Conservation (phyloP, 2,329 filamentous ascomycete genomes). For the Scytalidium lignicola region DNA sequence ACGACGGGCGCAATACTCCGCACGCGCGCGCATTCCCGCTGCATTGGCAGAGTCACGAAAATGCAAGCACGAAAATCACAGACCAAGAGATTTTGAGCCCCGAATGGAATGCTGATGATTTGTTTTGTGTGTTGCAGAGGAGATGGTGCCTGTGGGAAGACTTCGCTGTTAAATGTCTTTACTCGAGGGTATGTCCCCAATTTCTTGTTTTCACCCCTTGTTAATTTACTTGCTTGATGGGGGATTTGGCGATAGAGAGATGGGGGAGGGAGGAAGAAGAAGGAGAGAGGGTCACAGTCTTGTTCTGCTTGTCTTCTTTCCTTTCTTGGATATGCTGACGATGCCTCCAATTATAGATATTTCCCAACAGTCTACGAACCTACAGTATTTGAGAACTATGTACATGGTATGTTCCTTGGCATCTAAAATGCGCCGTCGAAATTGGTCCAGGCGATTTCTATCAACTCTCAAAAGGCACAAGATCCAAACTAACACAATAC, state of each 20-base stretch:
- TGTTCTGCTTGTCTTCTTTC: background rate
- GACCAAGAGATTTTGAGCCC: constrained; percentile 10
- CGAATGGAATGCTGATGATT: constrained; percentile 9
- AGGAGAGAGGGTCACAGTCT: too few relatives aligned
- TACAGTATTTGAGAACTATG: constrained; percentile 98
- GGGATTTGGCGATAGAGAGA: too few relatives aligned
- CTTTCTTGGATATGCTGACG: constrained; percentile 10
- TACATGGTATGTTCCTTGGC: constrained; percentile 68
- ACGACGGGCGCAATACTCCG: background rate
- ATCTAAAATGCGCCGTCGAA: constrained; percentile 6
- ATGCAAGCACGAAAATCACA: constrained; percentile 16
- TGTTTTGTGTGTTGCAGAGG: constrained; percentile 52
- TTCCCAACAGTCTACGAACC: constrained; percentile 98
- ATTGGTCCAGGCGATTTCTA: too few relatives aligned
- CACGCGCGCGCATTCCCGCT: background rate
- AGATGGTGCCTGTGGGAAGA: constrained; percentile 96
- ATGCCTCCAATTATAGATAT: constrained; percentile 52
- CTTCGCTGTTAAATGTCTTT: constrained; percentile 94
- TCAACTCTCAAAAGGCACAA: background rate
- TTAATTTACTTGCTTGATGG: background rate
- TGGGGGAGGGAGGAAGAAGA: too few relatives aligned
- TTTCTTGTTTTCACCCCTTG: constrained; percentile 1
- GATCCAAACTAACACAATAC: background rate
- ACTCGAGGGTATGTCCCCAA: constrained; percentile 75
- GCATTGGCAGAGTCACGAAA: constrained; percentile 3